A percentile compares a stretch with the other conserved stretches of the same genome.
Evolutionary conservation across 1,139 yeast species (phyloP).

Genomic region (Candida smagusa): DNA sequence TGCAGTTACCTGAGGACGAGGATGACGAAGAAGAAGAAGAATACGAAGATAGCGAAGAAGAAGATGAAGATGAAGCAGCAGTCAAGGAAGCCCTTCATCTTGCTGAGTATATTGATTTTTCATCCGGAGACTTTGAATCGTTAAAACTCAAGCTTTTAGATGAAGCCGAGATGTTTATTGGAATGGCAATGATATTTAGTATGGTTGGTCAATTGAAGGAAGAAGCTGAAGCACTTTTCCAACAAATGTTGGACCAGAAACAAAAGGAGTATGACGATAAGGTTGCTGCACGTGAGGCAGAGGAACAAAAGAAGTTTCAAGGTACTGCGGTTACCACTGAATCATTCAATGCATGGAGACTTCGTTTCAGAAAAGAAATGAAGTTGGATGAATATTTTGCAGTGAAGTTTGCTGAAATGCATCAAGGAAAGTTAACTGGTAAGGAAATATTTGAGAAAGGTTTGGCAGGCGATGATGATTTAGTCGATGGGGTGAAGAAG

Average conservation of each 20-base stretch:
- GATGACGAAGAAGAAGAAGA: slow-evolving; percentile 36
- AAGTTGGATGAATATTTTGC: slow-evolving; percentile 50
- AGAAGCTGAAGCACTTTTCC: slow-evolving; percentile 65
- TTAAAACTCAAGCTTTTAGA: slow-evolving; percentile 43
- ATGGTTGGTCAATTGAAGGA: slow-evolving; percentile 76
- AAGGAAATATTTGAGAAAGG: slow-evolving; percentile 88
- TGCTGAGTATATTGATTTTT: slow-evolving; percentile 55
- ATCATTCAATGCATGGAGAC: slow-evolving; percentile 69
- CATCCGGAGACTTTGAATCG: slow-evolving; percentile 39
- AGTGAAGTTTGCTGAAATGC: slow-evolving; percentile 53
- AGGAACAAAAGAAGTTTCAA: slow-evolving; percentile 71
- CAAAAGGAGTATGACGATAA: slow-evolving; percentile 60
- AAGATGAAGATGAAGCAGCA: slow-evolving; percentile 45
- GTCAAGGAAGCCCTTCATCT: slow-evolving; percentile 45
- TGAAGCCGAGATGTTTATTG: slow-evolving; percentile 75
- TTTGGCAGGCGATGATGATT: slow-evolving; percentile 50
- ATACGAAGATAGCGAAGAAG: slow-evolving; percentile 42
- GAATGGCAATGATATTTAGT: slow-evolving; percentile 86
- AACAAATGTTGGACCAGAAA: slow-evolving; percentile 48
- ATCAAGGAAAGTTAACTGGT: slow-evolving; percentile 79
- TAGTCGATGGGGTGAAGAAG: slow-evolving; percentile 21
- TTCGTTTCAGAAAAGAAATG: slow-evolving; percentile 56
- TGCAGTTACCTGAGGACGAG: slow-evolving; percentile 24
- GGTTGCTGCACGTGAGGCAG: slow-evolving; percentile 55
- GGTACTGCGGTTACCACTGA: slow-evolving; percentile 82